phyloP scores from a whole-genome alignment of 352 stramenopile species.

The Phytopythium sindhum region DNA sequence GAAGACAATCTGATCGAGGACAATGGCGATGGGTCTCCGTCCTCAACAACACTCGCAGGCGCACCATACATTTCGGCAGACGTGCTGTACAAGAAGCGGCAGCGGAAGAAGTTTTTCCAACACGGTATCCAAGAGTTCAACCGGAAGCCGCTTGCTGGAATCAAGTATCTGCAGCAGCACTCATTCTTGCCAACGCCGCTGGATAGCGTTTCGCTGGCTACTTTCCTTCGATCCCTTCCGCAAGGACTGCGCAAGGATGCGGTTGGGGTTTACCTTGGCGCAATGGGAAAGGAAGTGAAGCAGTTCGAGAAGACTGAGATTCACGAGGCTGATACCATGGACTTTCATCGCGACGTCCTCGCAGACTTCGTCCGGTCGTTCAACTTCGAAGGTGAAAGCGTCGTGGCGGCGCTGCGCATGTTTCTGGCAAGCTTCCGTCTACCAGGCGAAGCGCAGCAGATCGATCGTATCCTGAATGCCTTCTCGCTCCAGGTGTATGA shows the following conservation, averaged over 20 bases:
- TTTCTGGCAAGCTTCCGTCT: conserved; percentile 84
- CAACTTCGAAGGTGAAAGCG: conserved; percentile 74
- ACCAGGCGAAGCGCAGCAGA: conserved; percentile 85
- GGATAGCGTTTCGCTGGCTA: conserved; percentile 78
- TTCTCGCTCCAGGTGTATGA: conserved; percentile 85
- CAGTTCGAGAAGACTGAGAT: conserved; percentile 69
- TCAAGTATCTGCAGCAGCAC: conserved; percentile 83
- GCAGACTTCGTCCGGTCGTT: conserved; percentile 73
- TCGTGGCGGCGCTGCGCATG: conserved; percentile 74
- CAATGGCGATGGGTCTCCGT: neutral
- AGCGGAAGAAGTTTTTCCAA: conserved; percentile 83
- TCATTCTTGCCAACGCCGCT: conserved; percentile 74
- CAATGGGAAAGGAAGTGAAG: conserved; percentile 77
- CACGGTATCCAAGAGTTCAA: conserved; percentile 94
- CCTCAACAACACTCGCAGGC: conserved; percentile 4
- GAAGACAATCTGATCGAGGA: conserved; percentile 29
- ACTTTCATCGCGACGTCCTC: conserved; percentile 82
- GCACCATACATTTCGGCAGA: conserved; percentile 39
- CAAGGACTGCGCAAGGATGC: conserved; percentile 80
- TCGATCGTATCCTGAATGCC: conserved; percentile 84
- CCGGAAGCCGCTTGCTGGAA: conserved; percentile 85
- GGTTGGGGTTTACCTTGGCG: conserved; percentile 84
- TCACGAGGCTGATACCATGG: conserved; percentile 78
- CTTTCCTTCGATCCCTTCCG: conserved; percentile 78
- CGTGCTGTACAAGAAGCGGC: conserved; percentile 48